These are phyloP conservation scores for Penicillium canescens DNA, from an alignment of 495 filamentous ascomycete genomes.

Conservation along the genomic window DNA sequence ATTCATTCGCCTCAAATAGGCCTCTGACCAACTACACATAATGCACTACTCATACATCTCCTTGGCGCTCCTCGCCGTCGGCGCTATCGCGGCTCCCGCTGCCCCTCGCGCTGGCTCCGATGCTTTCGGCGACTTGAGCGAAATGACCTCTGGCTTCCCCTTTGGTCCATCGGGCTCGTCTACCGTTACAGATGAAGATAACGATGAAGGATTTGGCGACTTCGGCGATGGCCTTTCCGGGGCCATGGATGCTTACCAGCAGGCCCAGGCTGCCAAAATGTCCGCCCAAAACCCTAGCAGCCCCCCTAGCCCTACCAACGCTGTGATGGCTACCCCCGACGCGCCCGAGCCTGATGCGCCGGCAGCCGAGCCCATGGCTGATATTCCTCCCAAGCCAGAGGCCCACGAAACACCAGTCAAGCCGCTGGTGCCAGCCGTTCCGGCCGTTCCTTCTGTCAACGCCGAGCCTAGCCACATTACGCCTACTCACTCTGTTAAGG, in stretches of 20 bases:
- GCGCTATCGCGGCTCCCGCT: constrained; percentile 21
- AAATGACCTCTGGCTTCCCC: constrained; percentile 12
- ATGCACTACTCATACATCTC: constrained; percentile 29
- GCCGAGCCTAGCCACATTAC: background rate
- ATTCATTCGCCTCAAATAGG: constrained; percentile 6
- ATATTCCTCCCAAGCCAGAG: background rate
- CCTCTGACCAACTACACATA: background rate
- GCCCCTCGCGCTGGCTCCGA: constrained; percentile 9
- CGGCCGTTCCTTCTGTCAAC: background rate
- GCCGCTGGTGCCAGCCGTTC: background rate
- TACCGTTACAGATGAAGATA: constrained; percentile 3
- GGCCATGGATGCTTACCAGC: constrained; percentile 16
- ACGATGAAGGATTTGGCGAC: constrained; percentile 17
- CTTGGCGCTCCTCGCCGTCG: constrained; percentile 23
- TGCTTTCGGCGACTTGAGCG: constrained; percentile 6
- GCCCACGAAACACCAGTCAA: too few relatives aligned
- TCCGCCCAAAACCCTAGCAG: background rate
- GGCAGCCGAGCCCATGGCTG: background rate
- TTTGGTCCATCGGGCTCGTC: constrained; percentile 14
- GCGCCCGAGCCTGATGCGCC: background rate
- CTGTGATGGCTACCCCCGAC: background rate
- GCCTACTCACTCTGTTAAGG: background rate
- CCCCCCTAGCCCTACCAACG: background rate
- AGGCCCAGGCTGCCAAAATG: constrained; percentile 2
- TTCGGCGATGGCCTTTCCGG: constrained; percentile 6